Evolutionary conservation across 2,329 filamentous ascomycete genomes (phyloP).

Genomic region (Exophiala bonariae): DNA sequence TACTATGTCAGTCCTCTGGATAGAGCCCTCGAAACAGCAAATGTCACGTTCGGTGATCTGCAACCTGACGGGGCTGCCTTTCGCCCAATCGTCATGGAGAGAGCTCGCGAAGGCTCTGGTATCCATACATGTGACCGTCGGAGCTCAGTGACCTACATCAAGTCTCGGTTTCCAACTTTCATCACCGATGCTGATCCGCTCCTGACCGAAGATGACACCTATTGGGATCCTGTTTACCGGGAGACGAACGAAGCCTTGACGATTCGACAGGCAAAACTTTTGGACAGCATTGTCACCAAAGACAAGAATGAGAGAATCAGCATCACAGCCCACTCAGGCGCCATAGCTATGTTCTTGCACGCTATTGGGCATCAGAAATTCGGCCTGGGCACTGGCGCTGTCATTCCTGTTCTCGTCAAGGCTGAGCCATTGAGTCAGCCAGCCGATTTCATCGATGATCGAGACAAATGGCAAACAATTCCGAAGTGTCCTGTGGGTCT

Average conservation of each 20-base stretch:
- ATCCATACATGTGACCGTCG: constrained; percentile 64
- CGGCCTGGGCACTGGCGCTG: constrained; percentile 48
- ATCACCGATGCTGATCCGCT: constrained; percentile 54
- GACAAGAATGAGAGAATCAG: constrained; percentile 52
- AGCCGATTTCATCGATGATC: constrained; percentile 3
- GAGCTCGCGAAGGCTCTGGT: constrained; percentile 60
- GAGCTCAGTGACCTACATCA: constrained; percentile 49
- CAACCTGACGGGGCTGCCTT: constrained; percentile 28
- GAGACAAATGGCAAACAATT: constrained; percentile 12
- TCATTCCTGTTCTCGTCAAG: constrained; percentile 55
- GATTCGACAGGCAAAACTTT: constrained; percentile 42
- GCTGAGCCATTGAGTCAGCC: constrained; percentile 30
- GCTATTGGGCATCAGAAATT: constrained; percentile 49
- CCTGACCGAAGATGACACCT: constrained; percentile 55
- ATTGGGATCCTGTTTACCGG: constrained; percentile 51
- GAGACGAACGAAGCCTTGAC: constrained; percentile 53
- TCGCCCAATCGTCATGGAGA: constrained; percentile 58
- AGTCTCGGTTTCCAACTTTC: constrained; percentile 38
- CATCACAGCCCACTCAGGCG: constrained; percentile 60
- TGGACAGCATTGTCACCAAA: constrained; percentile 55
- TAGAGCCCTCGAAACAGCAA: constrained; percentile 58
- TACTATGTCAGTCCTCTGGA: constrained; percentile 61
- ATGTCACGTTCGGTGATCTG: constrained; percentile 49
- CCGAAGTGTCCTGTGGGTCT: constrained; percentile 19
- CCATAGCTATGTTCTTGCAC: constrained; percentile 56